These are phyloP conservation scores for Physocladia obscura DNA, from an alignment of 192 early-diverging fungal genomes.

Conservation along the genomic window DNA sequence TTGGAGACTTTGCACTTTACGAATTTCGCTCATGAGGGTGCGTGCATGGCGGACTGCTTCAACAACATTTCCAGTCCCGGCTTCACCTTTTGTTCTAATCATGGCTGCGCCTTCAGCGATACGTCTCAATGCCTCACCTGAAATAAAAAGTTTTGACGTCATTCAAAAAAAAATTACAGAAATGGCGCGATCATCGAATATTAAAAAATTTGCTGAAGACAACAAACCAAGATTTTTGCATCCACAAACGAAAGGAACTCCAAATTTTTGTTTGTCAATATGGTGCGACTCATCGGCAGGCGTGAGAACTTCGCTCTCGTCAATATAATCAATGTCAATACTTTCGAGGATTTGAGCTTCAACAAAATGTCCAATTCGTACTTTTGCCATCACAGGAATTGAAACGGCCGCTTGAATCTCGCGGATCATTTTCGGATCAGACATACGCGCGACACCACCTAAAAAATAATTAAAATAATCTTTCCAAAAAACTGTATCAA, in stretches of 20 bases:
- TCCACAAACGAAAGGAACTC: slow-evolving; percentile 95
- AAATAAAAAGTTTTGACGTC: background rate
- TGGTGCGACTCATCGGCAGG: slow-evolving; percentile 95
- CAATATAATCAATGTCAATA: slow-evolving; percentile 93
- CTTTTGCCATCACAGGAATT: slow-evolving; percentile 99
- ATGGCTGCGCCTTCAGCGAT: slow-evolving; percentile 97
- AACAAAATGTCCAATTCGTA: slow-evolving; percentile 98
- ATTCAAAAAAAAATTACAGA: too few species aligned
- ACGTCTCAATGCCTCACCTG: slow-evolving; percentile 91
- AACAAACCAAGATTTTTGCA: slow-evolving; percentile 74
- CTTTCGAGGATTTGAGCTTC: slow-evolving; percentile 95
- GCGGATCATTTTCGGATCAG: slow-evolving; percentile 95
- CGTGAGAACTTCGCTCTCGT: slow-evolving; percentile 95
- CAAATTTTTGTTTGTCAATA: slow-evolving; percentile 90
- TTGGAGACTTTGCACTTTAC: slow-evolving; percentile 77
- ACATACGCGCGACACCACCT: slow-evolving; percentile 97
- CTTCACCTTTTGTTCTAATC: slow-evolving; percentile 98
- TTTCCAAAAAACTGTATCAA: background rate
- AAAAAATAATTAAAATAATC: background rate
- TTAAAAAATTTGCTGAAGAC: too few species aligned
- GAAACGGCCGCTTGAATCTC: slow-evolving; percentile 93
- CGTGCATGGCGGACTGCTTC: slow-evolving; percentile 96
- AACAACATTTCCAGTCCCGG: slow-evolving; percentile 97
- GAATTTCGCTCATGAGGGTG: slow-evolving; percentile 83
- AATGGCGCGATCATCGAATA: too few species aligned